Percentiles rank a stretch among this genome's conserved stretches.
Conservation (phyloP, 176 grass and related monocot genomes). For the Bromus sterilis region DNA sequence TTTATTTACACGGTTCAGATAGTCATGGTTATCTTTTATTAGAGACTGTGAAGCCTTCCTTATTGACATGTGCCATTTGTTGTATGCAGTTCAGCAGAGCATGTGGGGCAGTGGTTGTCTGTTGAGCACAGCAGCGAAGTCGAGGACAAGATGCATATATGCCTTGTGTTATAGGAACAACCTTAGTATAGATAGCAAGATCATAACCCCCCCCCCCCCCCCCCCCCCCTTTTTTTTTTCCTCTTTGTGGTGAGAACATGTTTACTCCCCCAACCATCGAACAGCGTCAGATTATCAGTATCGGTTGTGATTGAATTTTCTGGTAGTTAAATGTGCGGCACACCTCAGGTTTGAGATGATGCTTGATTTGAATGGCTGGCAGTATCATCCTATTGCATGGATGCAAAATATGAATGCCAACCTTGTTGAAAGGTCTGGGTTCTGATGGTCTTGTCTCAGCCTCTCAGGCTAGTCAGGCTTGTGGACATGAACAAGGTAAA, state of each 20-base stretch:
- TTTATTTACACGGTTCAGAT: not conserved
- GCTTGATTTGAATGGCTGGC: not conserved
- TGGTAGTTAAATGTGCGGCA: not conserved
- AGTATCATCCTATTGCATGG: not conserved
- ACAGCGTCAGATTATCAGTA: not conserved
- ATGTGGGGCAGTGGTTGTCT: not conserved
- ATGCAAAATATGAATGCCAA: not conserved
- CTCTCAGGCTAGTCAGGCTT: not conserved
- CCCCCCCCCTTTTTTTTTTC: not conserved
- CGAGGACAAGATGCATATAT: slow-evolving; percentile 7
- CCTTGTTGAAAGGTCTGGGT: not conserved
- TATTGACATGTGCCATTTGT: not conserved
- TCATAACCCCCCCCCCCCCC: no score
- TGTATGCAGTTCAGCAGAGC: not conserved
- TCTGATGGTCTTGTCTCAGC: not conserved
- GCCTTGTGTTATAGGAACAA: not conserved
- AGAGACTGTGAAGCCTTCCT: not conserved
- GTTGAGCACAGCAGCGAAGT: not conserved
- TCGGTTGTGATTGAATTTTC: not conserved
- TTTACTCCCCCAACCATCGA: not conserved
- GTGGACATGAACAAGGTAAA: not conserved
- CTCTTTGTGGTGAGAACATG: not conserved
- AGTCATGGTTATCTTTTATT: not conserved
- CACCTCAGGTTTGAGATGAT: not conserved
- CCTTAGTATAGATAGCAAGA: not conserved